Evolutionary conservation across 805 yeast species (phyloP), one percentile per base, ranked within the genome.

Genomic region (Wickerhamomyces canadensis): DNA sequence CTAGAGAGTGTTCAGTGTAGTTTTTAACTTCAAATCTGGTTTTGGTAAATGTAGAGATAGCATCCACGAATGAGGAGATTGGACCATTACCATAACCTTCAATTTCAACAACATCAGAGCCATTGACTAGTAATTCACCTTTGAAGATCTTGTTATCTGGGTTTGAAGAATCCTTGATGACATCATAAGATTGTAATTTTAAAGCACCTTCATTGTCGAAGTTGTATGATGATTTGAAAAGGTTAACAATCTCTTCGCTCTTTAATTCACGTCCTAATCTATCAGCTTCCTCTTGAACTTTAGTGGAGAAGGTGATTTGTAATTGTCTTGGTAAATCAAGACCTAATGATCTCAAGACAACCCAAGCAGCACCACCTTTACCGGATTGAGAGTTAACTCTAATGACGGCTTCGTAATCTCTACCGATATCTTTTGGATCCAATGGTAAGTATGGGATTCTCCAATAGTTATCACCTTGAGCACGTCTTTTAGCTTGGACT

Each of bases 301-400:
- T 61, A 21, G 68, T 65, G 12, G 87, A 79, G 61, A 82, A 82
- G 41, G 70, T 70, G 38, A 82, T 75, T 65, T 82, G 91, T 61
- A 82, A 64, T 38, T 65, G 66, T 65, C 87, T 74, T 57, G 91
- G 91, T 45, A 82, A 64, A 54, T 82, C 91, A 48, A 82, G 65
- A 44, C 85, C 88, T 49, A 80, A 63, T 23, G 83, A 67, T 62
- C 84, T 71, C 54, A 80, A 72, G 44, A 82, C 70, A 39, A 82
- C 77, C 91, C 91, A 82, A 17, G 89, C 86, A 32, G 89, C 86
- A 61, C 91, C 91, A 56, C 91, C 91, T 61, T 82, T 82, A 60
- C 91, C 91, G n/a, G 86, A 78, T 64, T 82, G 91, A 17, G 91
- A 82, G 65, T 82, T 82, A 52, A 82, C 89, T 68, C 91, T 72